A percentile compares a stretch with the other conserved stretches of the same genome.
These are phyloP conservation scores for Globisporangium heterothallicum DNA, from an alignment of 352 stramenopile species.

Conservation along the genomic window DNA sequence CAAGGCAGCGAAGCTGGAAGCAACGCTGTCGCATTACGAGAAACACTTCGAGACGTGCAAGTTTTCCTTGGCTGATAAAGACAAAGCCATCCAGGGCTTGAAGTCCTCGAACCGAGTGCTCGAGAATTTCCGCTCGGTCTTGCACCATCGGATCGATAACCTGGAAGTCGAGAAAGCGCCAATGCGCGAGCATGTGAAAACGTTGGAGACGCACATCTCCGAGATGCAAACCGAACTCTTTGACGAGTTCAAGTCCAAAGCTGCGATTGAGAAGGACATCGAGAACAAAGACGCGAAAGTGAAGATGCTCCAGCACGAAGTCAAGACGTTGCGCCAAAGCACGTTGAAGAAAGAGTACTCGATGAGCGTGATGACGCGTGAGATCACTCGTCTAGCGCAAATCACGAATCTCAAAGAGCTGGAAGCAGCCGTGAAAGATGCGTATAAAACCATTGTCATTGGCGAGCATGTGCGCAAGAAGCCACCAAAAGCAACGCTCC, in stretches of 20 bases:
- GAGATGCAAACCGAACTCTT: slow-evolving; percentile 76
- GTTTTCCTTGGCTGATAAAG: slow-evolving; percentile 61
- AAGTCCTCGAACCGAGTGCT: slow-evolving; percentile 75
- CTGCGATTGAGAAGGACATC: slow-evolving; percentile 50
- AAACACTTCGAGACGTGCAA: slow-evolving; percentile 70
- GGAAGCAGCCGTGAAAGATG: slow-evolving; percentile 75
- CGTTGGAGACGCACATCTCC: slow-evolving; percentile 60
- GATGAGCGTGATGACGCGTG: slow-evolving; percentile 73
- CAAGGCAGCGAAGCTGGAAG: slow-evolving; percentile 60
- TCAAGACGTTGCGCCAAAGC: slow-evolving; percentile 66
- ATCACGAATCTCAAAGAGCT: slow-evolving; percentile 77
- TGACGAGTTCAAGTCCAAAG: slow-evolving; percentile 67
- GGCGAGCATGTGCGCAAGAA: slow-evolving; percentile 64
- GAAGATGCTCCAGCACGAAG: slow-evolving; percentile 65
- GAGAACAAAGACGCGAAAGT: slow-evolving; percentile 74
- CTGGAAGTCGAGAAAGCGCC: slow-evolving; percentile 67
- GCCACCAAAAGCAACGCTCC: slow-evolving; percentile 20
- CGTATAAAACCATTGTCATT: slow-evolving; percentile 71
- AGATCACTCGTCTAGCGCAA: slow-evolving; percentile 65
- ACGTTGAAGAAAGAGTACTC: slow-evolving; percentile 77
- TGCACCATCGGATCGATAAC: slow-evolving; percentile 71
- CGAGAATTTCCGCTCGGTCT: slow-evolving; percentile 79
- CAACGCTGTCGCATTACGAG: slow-evolving; percentile 62
- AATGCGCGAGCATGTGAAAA: slow-evolving; percentile 54
- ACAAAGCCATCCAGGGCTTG: slow-evolving; percentile 52